Percentiles rank a stretch among this genome's conserved stretches.
phyloP scores from a whole-genome alignment of 495 filamentous ascomycete species.

The Neurospora discreta region DNA sequence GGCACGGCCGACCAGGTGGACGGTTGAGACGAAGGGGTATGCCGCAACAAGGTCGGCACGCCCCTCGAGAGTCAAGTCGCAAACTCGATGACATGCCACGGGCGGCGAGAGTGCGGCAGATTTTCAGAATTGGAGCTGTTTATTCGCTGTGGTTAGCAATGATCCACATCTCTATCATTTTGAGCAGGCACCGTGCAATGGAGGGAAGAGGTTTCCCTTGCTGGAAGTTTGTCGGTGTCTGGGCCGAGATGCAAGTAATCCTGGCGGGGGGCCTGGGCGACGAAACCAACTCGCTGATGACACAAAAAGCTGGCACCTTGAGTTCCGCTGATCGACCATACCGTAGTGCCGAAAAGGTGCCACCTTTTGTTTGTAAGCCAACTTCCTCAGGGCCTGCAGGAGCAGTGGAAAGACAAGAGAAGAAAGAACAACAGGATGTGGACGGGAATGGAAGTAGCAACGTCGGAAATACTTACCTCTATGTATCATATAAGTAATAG shows the following conservation, averaged over 20 bases:
- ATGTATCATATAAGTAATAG: background rate
- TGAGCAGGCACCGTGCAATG: no score
- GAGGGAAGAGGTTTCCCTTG: background rate
- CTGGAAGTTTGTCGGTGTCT: no score
- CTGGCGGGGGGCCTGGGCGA: background rate
- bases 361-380: no score
- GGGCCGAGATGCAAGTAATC: background rate
- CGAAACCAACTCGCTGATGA: no score
- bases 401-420: background rate
- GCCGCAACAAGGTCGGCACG: slow-evolving; percentile 23
- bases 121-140: slow-evolving; percentile 25
- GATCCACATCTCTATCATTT: no score
- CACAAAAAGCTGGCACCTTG: no score
- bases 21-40: slow-evolving; percentile 18
- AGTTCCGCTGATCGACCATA: no score
- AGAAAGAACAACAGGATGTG: no score
- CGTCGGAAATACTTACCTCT: no score
- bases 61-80: slow-evolving; percentile 27
- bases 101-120: slow-evolving; percentile 22
- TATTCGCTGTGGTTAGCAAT: background rate
- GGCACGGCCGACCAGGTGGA: slow-evolving; percentile 13
- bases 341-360: no score
- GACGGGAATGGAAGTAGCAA: background rate
- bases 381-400: background rate
- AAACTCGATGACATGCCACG: slow-evolving; percentile 29